Evolutionary conservation across 805 yeast genomes (phyloP).

Genomic region (Myxozyma kluyveri): DNA sequence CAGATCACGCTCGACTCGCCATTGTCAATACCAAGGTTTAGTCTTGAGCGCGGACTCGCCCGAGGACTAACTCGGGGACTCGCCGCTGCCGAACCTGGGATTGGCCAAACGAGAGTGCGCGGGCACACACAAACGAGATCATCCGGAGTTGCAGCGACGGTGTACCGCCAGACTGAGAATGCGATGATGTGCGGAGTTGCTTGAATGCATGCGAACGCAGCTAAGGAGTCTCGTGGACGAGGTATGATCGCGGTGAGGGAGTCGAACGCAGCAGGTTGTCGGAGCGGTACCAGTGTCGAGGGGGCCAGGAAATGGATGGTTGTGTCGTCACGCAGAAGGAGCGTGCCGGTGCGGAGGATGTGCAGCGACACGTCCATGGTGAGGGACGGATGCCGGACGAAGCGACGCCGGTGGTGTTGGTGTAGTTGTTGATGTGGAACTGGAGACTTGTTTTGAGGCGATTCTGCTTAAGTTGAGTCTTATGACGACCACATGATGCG

Average conservation of each 20-base stretch:
- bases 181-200: conserved; percentile 13
- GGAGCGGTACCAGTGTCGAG: conserved; percentile 17
- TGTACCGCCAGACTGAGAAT: conserved; percentile 21
- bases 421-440: too few relatives aligned
- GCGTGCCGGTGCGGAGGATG: conserved; percentile 20
- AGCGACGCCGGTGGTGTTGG: too few relatives aligned
- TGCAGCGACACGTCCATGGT: conserved; percentile 18
- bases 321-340: conserved; percentile 24
- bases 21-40: too few relatives aligned
- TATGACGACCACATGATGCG: too few relatives aligned
- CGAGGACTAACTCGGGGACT: background rate
- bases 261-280: conserved; percentile 28
- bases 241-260: conserved; percentile 15
- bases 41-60: too few relatives aligned
- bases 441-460: too few relatives aligned
- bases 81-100: background rate
- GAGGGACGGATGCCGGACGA: too few relatives aligned
- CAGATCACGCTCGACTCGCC: background rate
- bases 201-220: conserved; percentile 26
- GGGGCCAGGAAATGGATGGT: conserved; percentile 25
- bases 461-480: too few relatives aligned
- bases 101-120: conserved; percentile 15
- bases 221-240: conserved; percentile 19
- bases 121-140: conserved; percentile 20
- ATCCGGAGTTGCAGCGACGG: conserved; percentile 13